A percentile compares a stretch with the other conserved stretches of the same genome.
phyloP scores from a whole-genome alignment of 805 yeast genomes.

The Hanseniaspora taiwanica region DNA sequence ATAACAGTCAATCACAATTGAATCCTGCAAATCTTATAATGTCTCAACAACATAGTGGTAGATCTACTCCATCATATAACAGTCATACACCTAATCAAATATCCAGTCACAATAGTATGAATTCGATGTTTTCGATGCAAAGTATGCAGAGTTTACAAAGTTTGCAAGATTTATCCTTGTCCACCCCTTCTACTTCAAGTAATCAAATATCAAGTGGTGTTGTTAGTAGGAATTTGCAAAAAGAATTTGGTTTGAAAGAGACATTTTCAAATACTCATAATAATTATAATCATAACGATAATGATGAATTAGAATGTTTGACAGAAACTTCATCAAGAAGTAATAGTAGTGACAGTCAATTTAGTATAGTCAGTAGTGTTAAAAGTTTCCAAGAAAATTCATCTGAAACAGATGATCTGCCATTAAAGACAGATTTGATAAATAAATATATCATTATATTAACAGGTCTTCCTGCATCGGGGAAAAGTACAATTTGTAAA shows the following conservation, averaged over 20 bases:
- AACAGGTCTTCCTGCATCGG: slow-evolving; percentile 70
- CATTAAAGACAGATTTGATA: neutral
- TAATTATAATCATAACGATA: no score
- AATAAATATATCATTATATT: slow-evolving; percentile 46
- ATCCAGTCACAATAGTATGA: no score
- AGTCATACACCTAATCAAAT: no score
- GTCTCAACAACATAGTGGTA: no score
- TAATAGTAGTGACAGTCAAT: neutral
- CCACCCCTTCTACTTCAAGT: no score
- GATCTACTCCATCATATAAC: no score
- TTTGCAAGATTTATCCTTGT: neutral
- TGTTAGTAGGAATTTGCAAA: neutral
- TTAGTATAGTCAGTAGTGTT: neutral
- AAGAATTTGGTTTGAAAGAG: no score
- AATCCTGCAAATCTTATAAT: slow-evolving; percentile 1
- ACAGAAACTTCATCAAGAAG: no score
- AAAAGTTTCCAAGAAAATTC: neutral
- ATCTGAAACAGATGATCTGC: no score
- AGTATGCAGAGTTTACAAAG: neutral
- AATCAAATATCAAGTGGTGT: neutral
- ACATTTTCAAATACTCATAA: no score
- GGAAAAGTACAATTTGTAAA: slow-evolving; percentile 60
- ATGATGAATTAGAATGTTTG: no score
- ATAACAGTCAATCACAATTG: no score
- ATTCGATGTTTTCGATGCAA: neutral